phyloP scores from a whole-genome alignment of 2,329 filamentous ascomycete genomes.

The Trichoderma atrobrunneum region DNA sequence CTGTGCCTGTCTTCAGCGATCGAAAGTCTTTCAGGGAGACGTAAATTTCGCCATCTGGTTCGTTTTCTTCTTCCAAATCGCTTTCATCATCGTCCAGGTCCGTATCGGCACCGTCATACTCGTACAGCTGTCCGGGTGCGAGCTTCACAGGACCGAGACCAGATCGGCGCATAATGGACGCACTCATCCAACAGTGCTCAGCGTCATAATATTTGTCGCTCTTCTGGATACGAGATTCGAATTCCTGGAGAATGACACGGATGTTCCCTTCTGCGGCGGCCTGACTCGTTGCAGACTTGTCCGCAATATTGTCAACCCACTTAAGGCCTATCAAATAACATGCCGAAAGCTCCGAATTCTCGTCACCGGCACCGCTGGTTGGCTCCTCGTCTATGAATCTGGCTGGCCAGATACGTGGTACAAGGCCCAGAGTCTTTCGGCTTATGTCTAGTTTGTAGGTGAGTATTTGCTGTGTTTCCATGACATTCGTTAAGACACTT shows the following conservation, averaged over 20 bases:
- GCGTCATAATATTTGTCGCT: constrained; percentile 50
- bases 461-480: not conserved
- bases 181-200: constrained; percentile 48
- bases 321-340: constrained; percentile 61
- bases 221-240: constrained; percentile 46
- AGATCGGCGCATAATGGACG: constrained; percentile 36
- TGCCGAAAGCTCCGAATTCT: constrained; percentile 51
- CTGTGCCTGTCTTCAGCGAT: not conserved
- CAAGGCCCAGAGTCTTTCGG: constrained; percentile 48
- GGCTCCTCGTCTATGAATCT: constrained; percentile 47
- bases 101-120: constrained; percentile 29
- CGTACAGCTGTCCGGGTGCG: constrained; percentile 50
- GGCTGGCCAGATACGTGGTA: constrained; percentile 61
- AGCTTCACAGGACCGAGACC: constrained; percentile 44
- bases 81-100: not conserved
- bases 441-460: constrained; percentile 49
- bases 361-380: constrained; percentile 26
- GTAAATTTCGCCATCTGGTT: constrained; percentile 33
- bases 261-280: constrained; percentile 44
- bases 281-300: constrained; percentile 38
- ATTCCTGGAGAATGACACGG: constrained; percentile 43
- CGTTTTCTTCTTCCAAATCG: constrained; percentile 31
- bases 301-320: constrained; percentile 27
- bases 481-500: constrained; percentile 27
- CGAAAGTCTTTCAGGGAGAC: constrained; percentile 1